These are phyloP conservation scores for Tieghemostelium lacteum DNA, from an alignment of 78 protist species.

Conservation along the genomic window DNA sequence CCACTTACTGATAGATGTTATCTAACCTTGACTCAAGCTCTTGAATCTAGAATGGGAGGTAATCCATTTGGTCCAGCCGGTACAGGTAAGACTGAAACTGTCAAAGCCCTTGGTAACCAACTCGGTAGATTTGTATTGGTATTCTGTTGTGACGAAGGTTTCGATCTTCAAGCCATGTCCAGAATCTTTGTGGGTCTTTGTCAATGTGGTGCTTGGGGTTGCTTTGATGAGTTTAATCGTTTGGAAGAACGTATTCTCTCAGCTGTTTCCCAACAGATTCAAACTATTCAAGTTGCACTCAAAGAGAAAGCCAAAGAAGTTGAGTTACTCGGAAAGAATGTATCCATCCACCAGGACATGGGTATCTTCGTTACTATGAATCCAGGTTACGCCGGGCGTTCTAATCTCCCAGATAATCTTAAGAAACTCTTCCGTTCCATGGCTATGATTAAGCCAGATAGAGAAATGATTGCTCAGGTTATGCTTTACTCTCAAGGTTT, in stretches of 20 bases:
- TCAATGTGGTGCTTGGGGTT: constrained; percentile 99
- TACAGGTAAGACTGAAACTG: constrained; percentile 99
- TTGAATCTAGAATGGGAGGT: constrained; percentile 96
- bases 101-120: constrained; percentile 95
- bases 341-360: constrained; percentile 79
- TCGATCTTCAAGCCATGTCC: constrained; percentile 97
- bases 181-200: constrained; percentile 99
- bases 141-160: constrained; percentile 98
- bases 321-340: constrained; percentile 74
- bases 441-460: constrained; percentile 97
- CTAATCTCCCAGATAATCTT: constrained; percentile 99
- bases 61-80: constrained; percentile 99
- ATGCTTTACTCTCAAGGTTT: constrained; percentile 98
- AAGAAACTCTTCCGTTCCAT: constrained; percentile 96
- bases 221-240: constrained; percentile 99
- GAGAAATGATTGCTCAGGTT: constrained; percentile 97
- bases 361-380: constrained; percentile 99
- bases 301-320: constrained; percentile 73
- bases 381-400: constrained; percentile 99
- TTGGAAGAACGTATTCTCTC: constrained; percentile 99
- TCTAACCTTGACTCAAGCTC: constrained; percentile 95
- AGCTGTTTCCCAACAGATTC: constrained; percentile 99
- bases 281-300: constrained; percentile 95
- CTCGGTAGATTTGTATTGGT: constrained; percentile 95
- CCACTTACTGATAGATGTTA: constrained; percentile 95